phyloP scores from a whole-genome alignment of 306 rosid genomes.

The Cotoneaster glaucophyllus region DNA sequence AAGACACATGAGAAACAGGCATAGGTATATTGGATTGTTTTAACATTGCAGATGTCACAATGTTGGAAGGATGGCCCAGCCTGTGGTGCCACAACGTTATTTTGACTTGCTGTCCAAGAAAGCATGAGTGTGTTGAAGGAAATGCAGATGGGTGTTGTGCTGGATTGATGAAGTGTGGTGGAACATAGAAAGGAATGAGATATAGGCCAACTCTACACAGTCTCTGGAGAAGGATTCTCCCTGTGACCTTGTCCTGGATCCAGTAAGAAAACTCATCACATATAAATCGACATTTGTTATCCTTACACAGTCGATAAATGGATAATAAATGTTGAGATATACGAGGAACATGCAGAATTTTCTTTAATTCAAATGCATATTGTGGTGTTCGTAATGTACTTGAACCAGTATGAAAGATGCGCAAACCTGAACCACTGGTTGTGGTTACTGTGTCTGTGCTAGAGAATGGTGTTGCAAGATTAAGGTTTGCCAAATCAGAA shows the following conservation, averaged over 20 bases:
- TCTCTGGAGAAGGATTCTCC: background rate
- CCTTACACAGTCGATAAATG: background rate
- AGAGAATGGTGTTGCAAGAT: background rate
- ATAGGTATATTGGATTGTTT: background rate
- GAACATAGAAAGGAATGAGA: fast-evolving
- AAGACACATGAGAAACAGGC: background rate
- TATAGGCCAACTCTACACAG: background rate
- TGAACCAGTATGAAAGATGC: background rate
- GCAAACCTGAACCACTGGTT: background rate
- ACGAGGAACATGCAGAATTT: background rate
- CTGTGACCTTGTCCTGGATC: background rate
- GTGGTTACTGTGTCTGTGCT: background rate
- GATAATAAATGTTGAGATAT: background rate
- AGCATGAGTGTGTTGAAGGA: fast-evolving
- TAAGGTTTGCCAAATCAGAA: background rate
- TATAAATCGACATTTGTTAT: background rate
- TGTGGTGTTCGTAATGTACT: too few relatives aligned
- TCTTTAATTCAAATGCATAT: background rate
- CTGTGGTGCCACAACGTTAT: background rate
- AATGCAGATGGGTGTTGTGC: too few relatives aligned
- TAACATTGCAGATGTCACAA: background rate
- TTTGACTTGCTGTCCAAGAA: background rate
- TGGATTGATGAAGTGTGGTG: background rate
- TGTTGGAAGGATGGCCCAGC: background rate
- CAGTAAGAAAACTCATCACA: background rate